Evolutionary conservation across 2,329 filamentous ascomycete genomes (phyloP), one percentile per base, ranked within the genome.

Genomic region (Talaromyces sp.): DNA sequence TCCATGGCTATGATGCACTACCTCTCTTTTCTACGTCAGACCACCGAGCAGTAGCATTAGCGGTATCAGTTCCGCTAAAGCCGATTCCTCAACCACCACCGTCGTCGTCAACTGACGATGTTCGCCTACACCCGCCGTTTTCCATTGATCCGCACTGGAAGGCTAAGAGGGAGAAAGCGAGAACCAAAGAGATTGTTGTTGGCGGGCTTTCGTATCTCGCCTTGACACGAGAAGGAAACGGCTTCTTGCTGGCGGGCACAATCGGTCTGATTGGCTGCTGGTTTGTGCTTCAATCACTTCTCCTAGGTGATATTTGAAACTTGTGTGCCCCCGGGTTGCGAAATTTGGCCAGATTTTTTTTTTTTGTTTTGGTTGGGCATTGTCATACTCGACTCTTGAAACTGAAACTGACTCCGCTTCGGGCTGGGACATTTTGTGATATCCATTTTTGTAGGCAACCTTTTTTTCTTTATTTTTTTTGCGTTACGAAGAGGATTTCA

Each of bases 11-110:
- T 74, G 82, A 87, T 16, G 86, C 90, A 16, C 80, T 98, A 31
- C 91, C 93, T 1, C 78, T 96, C 1, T 85, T 96, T 64, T 82
- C 85, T n/a, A 90, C 88, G 8, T 95, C 91, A 59, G 95, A 99
- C 73, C 95, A 99, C 76, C 86, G 91, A 33, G 85, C 92, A 6
- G 95, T 98, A 2, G 90, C 87, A 55, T 80, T 96, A 28, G 85
- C 89, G 4, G 81, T 88, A 7, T 79, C 80, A 0, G 82, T 97
- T 16, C 89, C 91, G 1, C 77, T 91, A 5, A 66, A 71, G 14
- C 64, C 75, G 6, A 72, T 79, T 56, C 67, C 68, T 10, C 66
- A 67, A 50, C 75, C 82, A 18, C 57, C 72, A 36, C 59, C 72
- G 56, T 60, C 71, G 70, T 61, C 64, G 47, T 64, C 65, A 33